phyloP scores from a whole-genome alignment of 306 rosid genomes.

The Vigna hirtella region DNA sequence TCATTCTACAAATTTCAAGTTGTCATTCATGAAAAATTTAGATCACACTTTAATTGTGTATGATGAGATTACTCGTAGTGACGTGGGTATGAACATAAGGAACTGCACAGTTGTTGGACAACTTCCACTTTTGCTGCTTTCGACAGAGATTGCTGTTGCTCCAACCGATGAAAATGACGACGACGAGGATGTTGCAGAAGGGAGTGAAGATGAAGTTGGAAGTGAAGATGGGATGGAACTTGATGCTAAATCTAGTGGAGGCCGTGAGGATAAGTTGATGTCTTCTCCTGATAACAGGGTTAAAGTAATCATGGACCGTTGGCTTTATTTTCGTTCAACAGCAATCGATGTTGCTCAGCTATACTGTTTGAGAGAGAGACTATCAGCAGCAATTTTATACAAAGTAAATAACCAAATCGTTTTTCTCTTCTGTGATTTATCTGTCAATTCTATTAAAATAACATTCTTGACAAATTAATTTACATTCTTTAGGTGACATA shows the following conservation, averaged over 20 bases:
- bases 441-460: neutral
- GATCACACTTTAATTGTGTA: slow-evolving; percentile 59
- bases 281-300: slow-evolving; percentile 77
- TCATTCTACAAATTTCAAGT: slow-evolving; percentile 58
- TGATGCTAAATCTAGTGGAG: slow-evolving; percentile 54
- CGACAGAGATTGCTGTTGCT: slow-evolving; percentile 90
- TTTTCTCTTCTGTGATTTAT: slow-evolving; percentile 23
- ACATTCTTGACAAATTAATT: slow-evolving; percentile 37
- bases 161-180: slow-evolving; percentile 46
- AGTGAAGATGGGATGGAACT: slow-evolving; percentile 65
- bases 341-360: slow-evolving; percentile 97
- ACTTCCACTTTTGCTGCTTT: slow-evolving; percentile 77
- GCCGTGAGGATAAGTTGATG: slow-evolving; percentile 65
- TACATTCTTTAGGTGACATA: slow-evolving; percentile 63
- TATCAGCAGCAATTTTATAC: slow-evolving; percentile 73
- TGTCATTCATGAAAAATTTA: slow-evolving; percentile 33
- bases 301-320: slow-evolving; percentile 76
- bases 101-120: slow-evolving; percentile 76
- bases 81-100: slow-evolving; percentile 66
- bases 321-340: slow-evolving; percentile 70
- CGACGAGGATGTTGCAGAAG: slow-evolving; percentile 39
- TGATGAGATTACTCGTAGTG: slow-evolving; percentile 83
- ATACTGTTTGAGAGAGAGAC: slow-evolving; percentile 90
- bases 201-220: slow-evolving; percentile 54
- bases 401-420: slow-evolving; percentile 56